These are phyloP conservation scores for Lojkania enalia DNA, from an alignment of 2,329 filamentous ascomycete species.

Conservation along the genomic window DNA sequence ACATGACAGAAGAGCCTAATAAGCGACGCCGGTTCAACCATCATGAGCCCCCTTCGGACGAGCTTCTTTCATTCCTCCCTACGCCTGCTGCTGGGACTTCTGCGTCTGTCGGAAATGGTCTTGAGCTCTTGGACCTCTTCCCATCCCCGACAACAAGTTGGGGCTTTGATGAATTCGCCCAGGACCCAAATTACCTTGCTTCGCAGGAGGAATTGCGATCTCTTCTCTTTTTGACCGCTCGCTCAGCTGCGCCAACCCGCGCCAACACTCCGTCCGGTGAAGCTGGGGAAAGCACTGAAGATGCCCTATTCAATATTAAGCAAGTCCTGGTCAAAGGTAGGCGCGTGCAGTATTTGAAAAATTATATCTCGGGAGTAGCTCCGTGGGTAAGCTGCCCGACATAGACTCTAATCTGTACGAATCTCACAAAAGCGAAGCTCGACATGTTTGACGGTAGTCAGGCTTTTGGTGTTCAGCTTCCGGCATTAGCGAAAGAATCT, in stretches of 20 bases:
- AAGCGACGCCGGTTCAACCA: slow-evolving; percentile 17
- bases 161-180: slow-evolving; percentile 32
- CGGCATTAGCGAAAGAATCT: slow-evolving; percentile 51
- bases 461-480: slow-evolving; percentile 54
- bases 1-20: slow-evolving; percentile 17
- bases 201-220: slow-evolving; percentile 33
- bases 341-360: slow-evolving; percentile 33
- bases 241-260: slow-evolving; percentile 29
- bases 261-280: slow-evolving; percentile 26
- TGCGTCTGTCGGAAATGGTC: neutral
- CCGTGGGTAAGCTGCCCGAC: slow-evolving; percentile 27
- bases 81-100: slow-evolving; percentile 3
- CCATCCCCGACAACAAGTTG: slow-evolving; percentile 29
- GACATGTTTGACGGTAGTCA: slow-evolving; percentile 58
- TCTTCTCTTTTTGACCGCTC: slow-evolving; percentile 34
- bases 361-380: slow-evolving; percentile 34
- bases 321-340: slow-evolving; percentile 25
- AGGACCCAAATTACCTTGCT: slow-evolving; percentile 32
- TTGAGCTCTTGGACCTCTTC: slow-evolving; percentile 27
- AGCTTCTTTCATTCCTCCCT: slow-evolving; percentile 9
- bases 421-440: slow-evolving; percentile 37
- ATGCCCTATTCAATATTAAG: slow-evolving; percentile 20
- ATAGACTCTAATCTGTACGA: neutral
- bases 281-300: slow-evolving; percentile 5
- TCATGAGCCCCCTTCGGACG: slow-evolving; percentile 6